Base-by-base conservation (phyloP, 805 yeast genomes). In the Zygosaccharomyces siamensis region DNA sequence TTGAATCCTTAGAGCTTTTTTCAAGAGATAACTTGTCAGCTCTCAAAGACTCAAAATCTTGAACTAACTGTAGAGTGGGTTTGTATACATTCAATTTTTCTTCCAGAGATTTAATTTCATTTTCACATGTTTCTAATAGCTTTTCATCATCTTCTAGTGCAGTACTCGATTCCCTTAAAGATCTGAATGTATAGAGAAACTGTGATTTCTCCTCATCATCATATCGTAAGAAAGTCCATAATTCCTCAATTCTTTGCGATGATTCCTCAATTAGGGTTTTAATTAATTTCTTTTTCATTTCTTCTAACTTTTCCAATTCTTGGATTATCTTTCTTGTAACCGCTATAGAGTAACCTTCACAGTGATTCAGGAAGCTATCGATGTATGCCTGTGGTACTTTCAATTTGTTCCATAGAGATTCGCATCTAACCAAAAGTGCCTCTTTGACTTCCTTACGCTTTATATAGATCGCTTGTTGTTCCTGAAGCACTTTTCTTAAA, bases 1-100 rank as follows among this genome's bases (percentile, higher is more conserved):
- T 81, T 0, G 97, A 82, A 63, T 92, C 93, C 58, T 80, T 83
- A 1, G 85, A 77, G 3, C 93, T 80, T 52, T 80, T 84, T 32
- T 76, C 83, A 33, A 93, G 73, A 41, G 77, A 77, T 1, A 63
- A 54, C 51, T 84, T 85, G 54, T 88, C 95, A 11, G 71, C 66
- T 36, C 81, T 64, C 23, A 89, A 65, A 2, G 73, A 75, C 39
- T 77, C 71, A 53, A 86, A 75, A 39, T 76, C 78, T 4, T 76
- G 72, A 27, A 85, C 77, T n/a, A 78, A 64, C 10, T 71, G 68
- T 37, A 89, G 66, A 5, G 88, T 70, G 0, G 83, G 81, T 52
- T 75, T 75, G 51, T 81, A 74, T 3, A 72, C 63, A 20, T 73
- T 73, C 39, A 74, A 72, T 45, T 82, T 79, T 3, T 61, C 62